Base-by-base conservation (phyloP, 768 basidiomycete species). In the Trametes sanguinea region DNA sequence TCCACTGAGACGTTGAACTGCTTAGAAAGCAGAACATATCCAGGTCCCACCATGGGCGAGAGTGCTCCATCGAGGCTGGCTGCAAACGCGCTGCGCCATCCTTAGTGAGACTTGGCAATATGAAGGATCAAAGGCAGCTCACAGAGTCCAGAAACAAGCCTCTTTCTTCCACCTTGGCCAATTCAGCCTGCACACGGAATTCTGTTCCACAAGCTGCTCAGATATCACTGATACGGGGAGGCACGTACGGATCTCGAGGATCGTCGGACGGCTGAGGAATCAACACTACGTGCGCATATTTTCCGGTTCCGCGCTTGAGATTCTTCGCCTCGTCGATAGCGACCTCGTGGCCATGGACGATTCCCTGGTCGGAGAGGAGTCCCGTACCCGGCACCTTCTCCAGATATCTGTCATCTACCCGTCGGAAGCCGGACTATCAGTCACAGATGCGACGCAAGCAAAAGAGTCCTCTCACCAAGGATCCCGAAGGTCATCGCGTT, bases 111-210 rank as follows among this genome's bases (percentile, higher is more conserved):
- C 22, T 22, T 22, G 22, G 22, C 22, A 22, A 22, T 22, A 14
- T 13, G 30, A 16, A 30, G 2, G 29, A 39, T 13, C 17, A 7
- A 6, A 10, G 29, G 42, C 40, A 6, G 63, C 73, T 46, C 57
- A 77, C 78, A 80, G 63, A 10, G 78, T 76, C 77, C 78, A 80
- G 65, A 80, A 80, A 62, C 78, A 78, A 1, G 76, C 75, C 58
- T 80, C 79, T 54, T 80, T 80, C 69, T 76, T 77, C 79, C 78
- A 80, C 54, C 68, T 62, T 8, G 79, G 77, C 79, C 79, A 80
- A 57, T 80, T 80, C 33, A 80, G 56, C 5, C 53, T 64, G 39
- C 54, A 33, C 9, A 53, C n/a, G n/a, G 16, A 29, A 14, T 8
- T 22, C 22, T 43, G 42, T 16, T 40, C 22, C 6, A 42, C 39